phyloP scores from a whole-genome alignment of 1,284 basidiomycete species.

The Cutaneotrichosporon spelunceum region DNA sequence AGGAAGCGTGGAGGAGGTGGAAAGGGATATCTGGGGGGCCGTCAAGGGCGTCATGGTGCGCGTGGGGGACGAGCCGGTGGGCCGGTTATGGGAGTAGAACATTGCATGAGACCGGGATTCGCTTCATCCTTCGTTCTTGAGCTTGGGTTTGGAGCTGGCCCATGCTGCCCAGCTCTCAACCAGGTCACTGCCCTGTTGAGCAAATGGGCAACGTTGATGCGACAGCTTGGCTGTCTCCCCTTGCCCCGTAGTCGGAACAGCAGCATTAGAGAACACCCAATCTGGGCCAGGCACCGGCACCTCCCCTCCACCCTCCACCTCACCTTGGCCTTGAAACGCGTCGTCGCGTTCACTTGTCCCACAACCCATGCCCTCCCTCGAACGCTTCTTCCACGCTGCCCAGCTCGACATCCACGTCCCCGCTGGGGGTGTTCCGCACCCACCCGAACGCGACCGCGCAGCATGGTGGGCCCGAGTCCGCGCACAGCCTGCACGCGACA shows the following conservation, averaged over 20 bases:
- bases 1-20: conserved; percentile 59
- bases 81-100: conserved; percentile 14
- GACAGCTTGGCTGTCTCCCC: too few relatives aligned
- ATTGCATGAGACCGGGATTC: neutral
- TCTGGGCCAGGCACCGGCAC: too few relatives aligned
- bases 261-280: too few relatives aligned
- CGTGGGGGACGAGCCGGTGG: conserved; percentile 7
- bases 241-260: too few relatives aligned
- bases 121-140: neutral
- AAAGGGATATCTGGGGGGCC: conserved; percentile 59
- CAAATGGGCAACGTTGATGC: too few relatives aligned
- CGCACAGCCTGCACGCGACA: conserved; percentile 52
- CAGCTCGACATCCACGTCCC: conserved; percentile 63
- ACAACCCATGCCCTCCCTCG: neutral
- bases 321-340: neutral
- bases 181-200: neutral
- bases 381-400: conserved; percentile 1
- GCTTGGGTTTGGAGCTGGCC: too few relatives aligned
- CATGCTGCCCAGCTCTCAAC: neutral
- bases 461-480: conserved; percentile 59
- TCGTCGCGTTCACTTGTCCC: neutral
- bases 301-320: too few relatives aligned
- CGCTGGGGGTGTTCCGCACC: neutral
- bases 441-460: conserved; percentile 43
- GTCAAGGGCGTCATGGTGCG: conserved; percentile 53